Base-by-base conservation (phyloP, 1,284 basidiomycete genomes). In the Ustilago loliicola region DNA sequence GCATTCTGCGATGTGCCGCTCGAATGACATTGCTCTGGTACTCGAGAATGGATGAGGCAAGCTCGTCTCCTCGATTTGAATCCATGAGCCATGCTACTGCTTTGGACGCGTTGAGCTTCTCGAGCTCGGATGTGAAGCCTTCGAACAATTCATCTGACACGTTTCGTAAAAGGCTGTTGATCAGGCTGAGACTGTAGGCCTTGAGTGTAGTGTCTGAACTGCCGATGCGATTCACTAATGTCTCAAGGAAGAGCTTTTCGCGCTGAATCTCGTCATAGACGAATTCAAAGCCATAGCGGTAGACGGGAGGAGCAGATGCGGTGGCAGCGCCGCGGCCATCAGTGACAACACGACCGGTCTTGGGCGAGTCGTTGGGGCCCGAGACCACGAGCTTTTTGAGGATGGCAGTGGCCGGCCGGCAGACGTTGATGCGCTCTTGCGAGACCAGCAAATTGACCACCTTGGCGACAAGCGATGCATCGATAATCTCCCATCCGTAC, bases 351-450 rank as follows among this genome's bases (percentile, higher is more conserved):
- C 69, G 54, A 21, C 80, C 78, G 19, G 65, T 77, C 45, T 69
- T 65, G 21, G 80, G 71, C 32, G 80, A 74, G 25, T 78, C 72
- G 29, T 76, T 29, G 7, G 79, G 72, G 6, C 80, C 82, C 4
- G 80, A 80, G 8, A 84, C 64, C 27, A 95, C 93, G 21, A 96
- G 90, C 79, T 92, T 92, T 88, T 94, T 93, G 69, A 96, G 89
- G 67, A 96, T 95, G 51, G 93, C 92, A n/a, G 95, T 97, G 1
- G 96, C 95, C 13, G 96, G 96, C n/a, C 96, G 91, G 80, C 94
- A 94, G 75, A 98, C 93, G 79, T 99, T 99, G 88, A 96, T 83
- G 27, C 82, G 69, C 57, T 83, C 82, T 40, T 79, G 71, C 0
- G 61, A 54, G 0, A 72, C 91, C 45, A 97, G 89, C 71, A 96